phyloP scores from a whole-genome alignment of 305 asterid genomes.

The Solanum aculeatissimum region DNA sequence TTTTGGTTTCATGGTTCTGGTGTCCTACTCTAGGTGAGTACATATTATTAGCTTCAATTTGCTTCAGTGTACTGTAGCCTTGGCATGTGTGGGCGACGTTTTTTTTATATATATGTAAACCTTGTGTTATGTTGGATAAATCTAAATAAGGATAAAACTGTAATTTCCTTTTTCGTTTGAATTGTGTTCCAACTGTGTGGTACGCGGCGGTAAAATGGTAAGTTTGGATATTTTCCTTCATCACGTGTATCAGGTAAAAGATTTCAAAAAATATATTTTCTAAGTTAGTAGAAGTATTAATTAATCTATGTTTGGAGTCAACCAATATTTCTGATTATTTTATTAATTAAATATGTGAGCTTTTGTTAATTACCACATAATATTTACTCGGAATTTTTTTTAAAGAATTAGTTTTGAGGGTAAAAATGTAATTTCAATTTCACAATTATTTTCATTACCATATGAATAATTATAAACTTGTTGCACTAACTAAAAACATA shows the following conservation, averaged over 20 bases:
- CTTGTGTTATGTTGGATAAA: neutral
- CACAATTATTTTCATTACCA: neutral
- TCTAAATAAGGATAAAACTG: neutral
- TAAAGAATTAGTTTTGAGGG: too few relatives aligned
- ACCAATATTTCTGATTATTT: neutral
- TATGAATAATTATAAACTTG: too few relatives aligned
- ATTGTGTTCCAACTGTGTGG: neutral
- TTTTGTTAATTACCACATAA: neutral
- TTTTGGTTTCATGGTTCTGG: neutral
- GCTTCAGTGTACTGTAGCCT: neutral
- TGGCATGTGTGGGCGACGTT: neutral
- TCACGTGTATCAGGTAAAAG: neutral
- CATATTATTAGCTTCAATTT: neutral
- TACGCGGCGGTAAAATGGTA: neutral
- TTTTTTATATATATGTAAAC: neutral
- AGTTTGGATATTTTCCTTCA: neutral
- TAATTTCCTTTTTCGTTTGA: neutral
- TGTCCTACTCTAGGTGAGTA: neutral
- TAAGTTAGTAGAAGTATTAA: neutral
- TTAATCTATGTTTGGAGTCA: neutral
- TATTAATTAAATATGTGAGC: neutral
- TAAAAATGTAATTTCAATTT: neutral
- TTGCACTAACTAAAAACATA: neutral
- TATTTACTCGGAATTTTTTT: neutral
- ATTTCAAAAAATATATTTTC: neutral